Evolutionary conservation across 2,329 filamentous ascomycete species (phyloP), one percentile per base, ranked within the genome.

Genomic region (Colletotrichum spaethianum): DNA sequence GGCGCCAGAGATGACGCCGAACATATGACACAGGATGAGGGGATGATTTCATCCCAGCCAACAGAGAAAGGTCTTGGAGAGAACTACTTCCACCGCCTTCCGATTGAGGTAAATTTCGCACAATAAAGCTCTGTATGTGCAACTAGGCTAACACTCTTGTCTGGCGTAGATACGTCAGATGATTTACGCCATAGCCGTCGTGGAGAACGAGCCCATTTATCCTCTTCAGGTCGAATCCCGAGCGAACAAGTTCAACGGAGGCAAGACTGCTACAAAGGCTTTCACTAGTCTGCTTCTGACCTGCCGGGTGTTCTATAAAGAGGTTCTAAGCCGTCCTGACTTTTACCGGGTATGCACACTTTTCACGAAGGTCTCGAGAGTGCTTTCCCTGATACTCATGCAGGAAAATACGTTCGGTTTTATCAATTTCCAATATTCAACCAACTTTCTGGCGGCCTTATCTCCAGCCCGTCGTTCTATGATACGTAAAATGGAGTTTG

Each of bases 201-300:
- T 55, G 16, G 62, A 65, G 33, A n/a, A 60, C 2, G 46, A 59
- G 8, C 36, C 20, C 1, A 55, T 70, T 36, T 7, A 42, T 4
- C 67, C 67, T 20, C 8, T 53, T 11, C 44, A 57, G 26, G 33
- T 60, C 4, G 46, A 44, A 31, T 2, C 12, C 3, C 31, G n/a
- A 16, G 57, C 67, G 8, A 70, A 66, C 26, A 70, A 67, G 55
- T 70, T 70, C 62, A 16, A 16, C 7, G 38, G 46, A 18, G 11
- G 16, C 16, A 6, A 31, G 20, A 18, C 28, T 5, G 40, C 52
- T n/a, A 23, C 38, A n/a, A 33, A 33, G 14, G 44, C 18, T 8
- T 70, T 66, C 42, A 46, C 67, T 4, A 44, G 53, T 20, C 28
- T 70, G 11, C 46, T 67, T 11, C 26, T 61, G 7, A 66, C 55